Evolutionary conservation across 192 early-diverging fungal species (phyloP).

Genomic region (Lunasporangiospora selenospora): DNA sequence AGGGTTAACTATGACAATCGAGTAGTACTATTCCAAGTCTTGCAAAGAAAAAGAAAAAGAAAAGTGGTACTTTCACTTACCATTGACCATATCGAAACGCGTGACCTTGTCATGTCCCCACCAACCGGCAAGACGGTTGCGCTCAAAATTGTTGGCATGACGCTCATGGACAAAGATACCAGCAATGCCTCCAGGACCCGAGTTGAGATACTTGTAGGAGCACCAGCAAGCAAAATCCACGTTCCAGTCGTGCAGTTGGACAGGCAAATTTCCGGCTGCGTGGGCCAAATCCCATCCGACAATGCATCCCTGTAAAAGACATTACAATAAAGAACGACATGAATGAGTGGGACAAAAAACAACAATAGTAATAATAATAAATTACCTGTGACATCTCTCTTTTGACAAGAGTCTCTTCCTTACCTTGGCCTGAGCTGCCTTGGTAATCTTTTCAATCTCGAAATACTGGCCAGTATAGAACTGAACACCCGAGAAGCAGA

Average conservation of each 20-base stretch:
- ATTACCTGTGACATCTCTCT: background rate
- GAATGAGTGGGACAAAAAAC: background rate
- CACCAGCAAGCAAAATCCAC: conserved; percentile 99
- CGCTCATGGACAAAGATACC: conserved; percentile 92
- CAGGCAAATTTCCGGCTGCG: conserved; percentile 91
- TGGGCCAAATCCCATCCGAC: conserved; percentile 97
- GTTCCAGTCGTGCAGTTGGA: conserved; percentile 92
- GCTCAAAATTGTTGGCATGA: conserved; percentile 63
- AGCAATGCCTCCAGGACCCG: conserved; percentile 95
- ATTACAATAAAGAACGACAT: too few species aligned
- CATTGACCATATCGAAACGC: conserved; percentile 89
- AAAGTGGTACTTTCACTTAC: conserved; percentile 18
- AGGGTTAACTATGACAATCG: background rate
- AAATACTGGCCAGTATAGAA: conserved; percentile 95
- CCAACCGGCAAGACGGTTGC: conserved; percentile 84
- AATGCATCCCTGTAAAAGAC: conserved; percentile 73
- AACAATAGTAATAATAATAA: background rate
- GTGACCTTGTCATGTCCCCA: conserved; percentile 88
- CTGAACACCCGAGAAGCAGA: conserved; percentile 90
- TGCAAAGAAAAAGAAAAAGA: background rate
- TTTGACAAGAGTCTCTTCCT: background rate
- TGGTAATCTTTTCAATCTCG: conserved; percentile 85
- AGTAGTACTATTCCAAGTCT: background rate
- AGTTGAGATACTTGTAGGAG: conserved; percentile 98
- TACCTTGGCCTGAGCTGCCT: conserved; percentile 79